Conservation (phyloP, 176 grass and related monocot genomes). For the Zizania latifolia region DNA sequence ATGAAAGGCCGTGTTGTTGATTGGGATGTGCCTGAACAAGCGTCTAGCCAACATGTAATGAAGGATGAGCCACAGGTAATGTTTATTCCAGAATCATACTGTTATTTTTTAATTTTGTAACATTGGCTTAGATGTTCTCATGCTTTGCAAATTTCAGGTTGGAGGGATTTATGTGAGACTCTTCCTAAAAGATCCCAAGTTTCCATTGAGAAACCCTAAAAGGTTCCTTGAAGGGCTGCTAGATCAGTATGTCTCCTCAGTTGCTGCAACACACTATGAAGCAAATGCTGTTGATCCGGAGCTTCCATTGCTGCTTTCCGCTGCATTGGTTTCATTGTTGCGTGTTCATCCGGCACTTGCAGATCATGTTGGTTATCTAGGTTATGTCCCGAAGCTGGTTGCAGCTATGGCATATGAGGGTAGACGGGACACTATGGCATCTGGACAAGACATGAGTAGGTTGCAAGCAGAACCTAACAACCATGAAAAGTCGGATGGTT, state of each 20-base stretch:
- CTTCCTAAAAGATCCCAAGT: slow-evolving; percentile 98
- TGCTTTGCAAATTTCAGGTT: slow-evolving; percentile 63
- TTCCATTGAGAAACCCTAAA: slow-evolving; percentile 98
- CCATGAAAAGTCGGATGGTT: slow-evolving; percentile 41
- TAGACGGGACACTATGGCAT: slow-evolving; percentile 85
- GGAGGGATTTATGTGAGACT: slow-evolving; percentile 98
- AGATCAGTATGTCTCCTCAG: slow-evolving; percentile 96
- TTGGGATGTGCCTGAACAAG: slow-evolving; percentile 98
- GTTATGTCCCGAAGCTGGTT: slow-evolving; percentile 96
- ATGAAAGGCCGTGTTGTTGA: slow-evolving; percentile 91
- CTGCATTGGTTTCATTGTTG: slow-evolving; percentile 91
- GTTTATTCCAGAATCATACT: slow-evolving; percentile 6
- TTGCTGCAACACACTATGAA: slow-evolving; percentile 92
- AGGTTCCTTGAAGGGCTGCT: slow-evolving; percentile 97
- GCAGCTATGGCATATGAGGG: slow-evolving; percentile 95
- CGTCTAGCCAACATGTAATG: slow-evolving; percentile 93
- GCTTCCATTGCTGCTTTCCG: slow-evolving; percentile 88
- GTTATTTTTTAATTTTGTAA: slow-evolving; percentile 1
- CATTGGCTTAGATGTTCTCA: slow-evolving; percentile 20
- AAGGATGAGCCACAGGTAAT: slow-evolving; percentile 99
- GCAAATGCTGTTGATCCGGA: slow-evolving; percentile 71
- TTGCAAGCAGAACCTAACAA: slow-evolving; percentile 29
- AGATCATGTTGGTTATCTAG: slow-evolving; percentile 99
- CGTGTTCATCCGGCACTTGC: slow-evolving; percentile 95
- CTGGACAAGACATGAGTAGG: slow-evolving; percentile 46